A percentile compares a stretch with the other conserved stretches of the same genome.
phyloP scores from a whole-genome alignment of 169 alveolate genomes.

The Cryptosporidium sp. region DNA sequence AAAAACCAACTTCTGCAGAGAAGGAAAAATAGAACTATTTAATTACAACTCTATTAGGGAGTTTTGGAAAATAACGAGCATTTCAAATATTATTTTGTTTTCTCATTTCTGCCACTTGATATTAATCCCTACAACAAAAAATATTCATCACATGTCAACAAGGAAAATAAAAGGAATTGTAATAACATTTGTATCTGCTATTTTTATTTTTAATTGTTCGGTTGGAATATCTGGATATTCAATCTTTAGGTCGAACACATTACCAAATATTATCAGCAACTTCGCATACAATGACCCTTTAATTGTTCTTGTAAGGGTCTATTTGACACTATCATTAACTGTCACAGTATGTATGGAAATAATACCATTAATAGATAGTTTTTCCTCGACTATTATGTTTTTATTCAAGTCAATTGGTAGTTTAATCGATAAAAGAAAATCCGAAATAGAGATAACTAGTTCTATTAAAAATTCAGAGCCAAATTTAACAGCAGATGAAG shows the following conservation, averaged over 20 bases:
- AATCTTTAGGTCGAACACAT: constrained; percentile 47
- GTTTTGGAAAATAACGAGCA: constrained; percentile 45
- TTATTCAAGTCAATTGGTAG: background rate
- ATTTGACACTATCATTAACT: constrained; percentile 38
- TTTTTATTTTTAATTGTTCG: constrained; percentile 32
- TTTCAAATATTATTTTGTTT: constrained; percentile 50
- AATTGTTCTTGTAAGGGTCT: constrained; percentile 22
- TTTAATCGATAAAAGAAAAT: background rate
- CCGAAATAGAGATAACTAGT: background rate
- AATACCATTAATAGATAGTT: constrained; percentile 49
- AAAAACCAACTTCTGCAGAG: constrained; percentile 37
- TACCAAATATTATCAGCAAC: constrained; percentile 65
- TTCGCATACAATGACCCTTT: constrained; percentile 52
- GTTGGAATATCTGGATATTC: constrained; percentile 69
- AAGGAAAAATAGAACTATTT: constrained; percentile 27
- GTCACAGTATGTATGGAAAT: constrained; percentile 73
- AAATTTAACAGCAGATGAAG: constrained; percentile 14
- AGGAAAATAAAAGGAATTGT: constrained; percentile 63
- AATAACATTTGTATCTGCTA: constrained; percentile 20
- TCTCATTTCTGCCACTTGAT: constrained; percentile 64
- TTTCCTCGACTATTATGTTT: constrained; percentile 11
- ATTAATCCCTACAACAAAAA: constrained; percentile 50
- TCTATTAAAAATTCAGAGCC: background rate
- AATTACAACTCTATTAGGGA: background rate
- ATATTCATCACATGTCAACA: constrained; percentile 39